phyloP scores from a whole-genome alignment of 2,329 filamentous ascomycete genomes.

The Monosporascus sp. region DNA sequence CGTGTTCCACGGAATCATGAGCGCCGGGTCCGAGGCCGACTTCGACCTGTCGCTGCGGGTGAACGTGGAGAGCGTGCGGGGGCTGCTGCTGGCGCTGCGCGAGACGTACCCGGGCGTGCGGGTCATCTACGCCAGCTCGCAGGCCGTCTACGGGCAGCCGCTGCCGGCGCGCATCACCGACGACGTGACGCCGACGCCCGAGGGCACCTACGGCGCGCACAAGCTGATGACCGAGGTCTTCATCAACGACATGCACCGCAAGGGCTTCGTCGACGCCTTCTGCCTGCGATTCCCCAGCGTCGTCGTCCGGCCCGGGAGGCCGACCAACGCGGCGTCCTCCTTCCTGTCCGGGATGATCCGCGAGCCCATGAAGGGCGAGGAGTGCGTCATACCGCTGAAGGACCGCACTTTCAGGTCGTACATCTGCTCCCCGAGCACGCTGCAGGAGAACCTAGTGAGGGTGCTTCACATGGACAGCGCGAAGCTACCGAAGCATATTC shows the following conservation, averaged over 20 bases:
- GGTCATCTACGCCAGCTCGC: conserved; percentile 56
- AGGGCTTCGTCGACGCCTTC: conserved; percentile 52
- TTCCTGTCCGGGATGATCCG: conserved; percentile 61
- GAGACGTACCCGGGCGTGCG: conserved; percentile 45
- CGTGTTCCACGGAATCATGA: conserved; percentile 65
- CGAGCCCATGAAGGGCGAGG: conserved; percentile 51
- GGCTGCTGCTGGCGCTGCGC: conserved; percentile 44
- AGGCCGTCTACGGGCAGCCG: conserved; percentile 57
- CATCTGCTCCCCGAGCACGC: conserved; percentile 46
- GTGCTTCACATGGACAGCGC: conserved; percentile 33
- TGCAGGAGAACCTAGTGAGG: conserved; percentile 48
- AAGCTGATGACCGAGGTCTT: conserved; percentile 58
- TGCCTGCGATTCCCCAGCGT: conserved; percentile 56
- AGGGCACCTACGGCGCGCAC: conserved; percentile 58
- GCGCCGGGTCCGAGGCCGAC: conserved; percentile 55
- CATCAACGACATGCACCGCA: conserved; percentile 57
- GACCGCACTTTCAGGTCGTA: conserved; percentile 47
- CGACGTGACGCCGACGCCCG: conserved; percentile 48
- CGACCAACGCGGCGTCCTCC: conserved; percentile 56
- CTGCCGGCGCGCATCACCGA: conserved; percentile 48
- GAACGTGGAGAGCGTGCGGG: conserved; percentile 55
- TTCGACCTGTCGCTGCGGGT: conserved; percentile 54
- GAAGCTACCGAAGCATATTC: conserved; percentile 38
- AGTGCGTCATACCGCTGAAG: conserved; percentile 46
- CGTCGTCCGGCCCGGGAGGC: conserved; percentile 53